Percentiles rank a stretch among this genome's conserved stretches.
Conservation (phyloP, 192 early-diverging fungal species). For the Chytriomyces confervae region DNA sequence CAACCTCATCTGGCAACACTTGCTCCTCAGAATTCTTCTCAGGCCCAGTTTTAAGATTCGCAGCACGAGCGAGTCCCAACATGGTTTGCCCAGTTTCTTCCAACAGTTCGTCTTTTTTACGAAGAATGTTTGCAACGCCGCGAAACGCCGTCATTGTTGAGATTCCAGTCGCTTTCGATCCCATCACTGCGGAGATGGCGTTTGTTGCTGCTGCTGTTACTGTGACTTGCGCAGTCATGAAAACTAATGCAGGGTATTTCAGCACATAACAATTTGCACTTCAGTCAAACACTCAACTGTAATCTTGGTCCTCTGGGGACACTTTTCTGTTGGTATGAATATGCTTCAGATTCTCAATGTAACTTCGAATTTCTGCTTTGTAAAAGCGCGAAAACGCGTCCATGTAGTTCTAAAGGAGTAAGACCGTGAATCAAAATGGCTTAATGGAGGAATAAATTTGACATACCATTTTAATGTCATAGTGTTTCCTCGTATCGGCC, state of each 20-base stretch:
- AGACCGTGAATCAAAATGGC: too few relatives aligned
- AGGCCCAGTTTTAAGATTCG: not conserved
- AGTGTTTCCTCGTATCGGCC: slow-evolving; percentile 58
- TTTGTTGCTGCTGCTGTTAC: slow-evolving; percentile 54
- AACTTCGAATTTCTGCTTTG: slow-evolving; percentile 48
- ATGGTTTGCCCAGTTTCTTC: slow-evolving; percentile 22
- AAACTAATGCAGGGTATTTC: slow-evolving; percentile 34
- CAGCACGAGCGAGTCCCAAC: not conserved
- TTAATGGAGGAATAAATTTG: too few relatives aligned
- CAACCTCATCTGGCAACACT: slow-evolving; percentile 61
- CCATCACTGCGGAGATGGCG: slow-evolving; percentile 34
- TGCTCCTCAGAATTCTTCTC: slow-evolving; percentile 47
- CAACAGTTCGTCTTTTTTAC: slow-evolving; percentile 29
- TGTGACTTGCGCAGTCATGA: slow-evolving; percentile 30
- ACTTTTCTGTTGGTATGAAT: slow-evolving; percentile 42
- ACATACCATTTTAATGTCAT: slow-evolving; percentile 60
- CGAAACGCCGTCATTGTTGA: too few relatives aligned
- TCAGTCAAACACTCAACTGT: slow-evolving; percentile 22
- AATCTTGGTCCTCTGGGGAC: slow-evolving; percentile 43
- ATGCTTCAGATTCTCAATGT: slow-evolving; percentile 46
- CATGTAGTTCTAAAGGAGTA: slow-evolving; percentile 40
- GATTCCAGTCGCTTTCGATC: slow-evolving; percentile 28
- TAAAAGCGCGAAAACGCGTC: slow-evolving; percentile 50
- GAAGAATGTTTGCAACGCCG: too few relatives aligned
- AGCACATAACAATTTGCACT: not conserved